Base-by-base conservation (phyloP, 2,329 filamentous ascomycete genomes). In the Fusarium torreyae region DNA sequence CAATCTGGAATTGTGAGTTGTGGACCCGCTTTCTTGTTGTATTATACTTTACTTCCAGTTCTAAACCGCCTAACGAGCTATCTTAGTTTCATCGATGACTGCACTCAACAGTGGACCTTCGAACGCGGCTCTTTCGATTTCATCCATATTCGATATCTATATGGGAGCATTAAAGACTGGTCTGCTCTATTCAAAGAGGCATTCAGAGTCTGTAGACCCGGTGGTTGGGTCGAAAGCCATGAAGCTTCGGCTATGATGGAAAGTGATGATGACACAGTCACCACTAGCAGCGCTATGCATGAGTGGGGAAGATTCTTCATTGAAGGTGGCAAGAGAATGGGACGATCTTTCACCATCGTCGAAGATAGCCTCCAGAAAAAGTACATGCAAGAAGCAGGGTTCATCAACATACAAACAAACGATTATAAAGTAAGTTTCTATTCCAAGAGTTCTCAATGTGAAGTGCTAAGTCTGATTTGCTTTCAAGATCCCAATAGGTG, bases 81-180 rank as follows among this genome's bases (percentile, higher is more conserved):
- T 20, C 5, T 13, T 26, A 59, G 62, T 15, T n/a, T 58, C 3
- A 64, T 66, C 15, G 63, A 80, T 76, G 42, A 78, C 77, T 60
- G 74, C 69, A 57, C 74, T 66, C 52, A 73, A 69, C 14, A 66
- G 24, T 77, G 76, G 76, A 76, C 74, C 3, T 77, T 72, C 31
- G 53, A 42, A 5, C 51, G 38, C 1, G 56, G 61, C 55, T 75
- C 81, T 28, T 87, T 89, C 68, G 88, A 91, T 75, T 87, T 85
- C 69, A 84, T 91, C 57, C 89, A 90, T 73, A 85, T 86, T 6
- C 84, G 86, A 42, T 81, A 86, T 68, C 78, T 90, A 60, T 78
- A 84, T 5, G 88, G 88, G 34, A 83, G 84, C 58, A 84, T 90
- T 57, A 76, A 80, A 9, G 87, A 89, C 68, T 90, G 87, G 77